Evolutionary conservation across 192 early-diverging fungal species (phyloP), one percentile per base, ranked within the genome.

Genomic region (Anaeromyces robustus): DNA sequence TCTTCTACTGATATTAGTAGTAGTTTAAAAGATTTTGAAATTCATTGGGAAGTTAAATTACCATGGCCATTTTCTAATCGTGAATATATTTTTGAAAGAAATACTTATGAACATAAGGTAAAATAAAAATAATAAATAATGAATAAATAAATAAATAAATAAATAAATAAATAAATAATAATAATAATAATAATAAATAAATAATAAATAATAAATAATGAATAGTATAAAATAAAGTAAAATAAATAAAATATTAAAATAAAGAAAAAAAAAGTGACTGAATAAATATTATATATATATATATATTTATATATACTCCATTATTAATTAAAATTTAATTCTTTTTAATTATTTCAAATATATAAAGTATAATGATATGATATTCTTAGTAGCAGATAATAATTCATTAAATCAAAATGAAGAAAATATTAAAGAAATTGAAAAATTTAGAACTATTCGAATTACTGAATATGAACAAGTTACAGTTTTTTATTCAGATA

Each of bases 11-110:
- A 39, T 29, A 28, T 28, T 28, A 59, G 19, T 6, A 68, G 29
- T 14, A 17, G 43, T 29, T 80, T 77, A 19, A 77, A 30, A 29
- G 43, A 80, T 77, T 77, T 77, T 29, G 79, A 80, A 34, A 32
- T 80, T 30, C 77, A 80, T 30, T 80, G 79, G 79, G 43, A 77
- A 18, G 30, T 80, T 7, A 80, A 80, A n/a, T 80, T 80, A 29
- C 79, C 79, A 6, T 32, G 43, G 30, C 43, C 77, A 30, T 68
- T 80, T 43, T 30, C 12, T 19, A 77, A 80, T n/a, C 79, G 79
- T 30, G 79, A 80, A 29, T 80, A 80, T 30, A 18, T 80, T 22
- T 32, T 80, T 22, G 43, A 30, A 29, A 29, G 79, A 43, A 77
- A 80, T 29, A 77, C 79, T 1, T 77, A 77, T 77, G 52, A 68